These are phyloP conservation scores for Nicotiana otophora DNA, from an alignment of 257 asterid species.

Conservation along the genomic window DNA sequence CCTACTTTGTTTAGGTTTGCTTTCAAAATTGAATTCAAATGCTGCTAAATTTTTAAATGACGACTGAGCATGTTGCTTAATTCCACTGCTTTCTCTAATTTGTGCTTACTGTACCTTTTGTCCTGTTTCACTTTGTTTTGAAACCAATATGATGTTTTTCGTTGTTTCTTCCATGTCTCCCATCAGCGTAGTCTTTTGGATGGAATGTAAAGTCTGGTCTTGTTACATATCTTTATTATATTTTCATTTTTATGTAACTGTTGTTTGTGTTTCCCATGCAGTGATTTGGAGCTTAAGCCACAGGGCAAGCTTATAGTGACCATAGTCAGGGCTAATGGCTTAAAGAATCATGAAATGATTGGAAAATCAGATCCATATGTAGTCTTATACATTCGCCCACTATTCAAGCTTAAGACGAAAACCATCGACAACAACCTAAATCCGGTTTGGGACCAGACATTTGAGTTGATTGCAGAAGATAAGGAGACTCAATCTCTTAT, in stretches of 20 bases:
- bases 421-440: constrained; percentile 83
- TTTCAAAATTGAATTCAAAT: too few relatives aligned
- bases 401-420: constrained; percentile 84
- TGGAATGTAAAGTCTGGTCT: not conserved
- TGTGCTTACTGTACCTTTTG: not conserved
- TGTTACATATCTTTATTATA: not conserved
- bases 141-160: not conserved
- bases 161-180: not conserved
- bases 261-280: constrained; percentile 21
- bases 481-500: constrained; percentile 87
- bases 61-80: not conserved
- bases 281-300: constrained; percentile 98
- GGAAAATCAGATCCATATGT: constrained; percentile 98
- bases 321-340: constrained; percentile 53
- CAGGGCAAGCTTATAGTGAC: constrained; percentile 75
- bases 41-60: too few relatives aligned
- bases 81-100: not conserved
- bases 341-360: constrained; percentile 86
- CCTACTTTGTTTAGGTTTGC: not conserved
- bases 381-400: constrained; percentile 70
- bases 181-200: not conserved
- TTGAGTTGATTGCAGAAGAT: constrained; percentile 84
- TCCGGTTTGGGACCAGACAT: constrained; percentile 80
- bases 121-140: not conserved
- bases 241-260: not conserved